Evolutionary conservation across 2,329 filamentous ascomycete species (phyloP), one percentile per base, ranked within the genome.

Genomic region (Ophiosphaerella korrae): DNA sequence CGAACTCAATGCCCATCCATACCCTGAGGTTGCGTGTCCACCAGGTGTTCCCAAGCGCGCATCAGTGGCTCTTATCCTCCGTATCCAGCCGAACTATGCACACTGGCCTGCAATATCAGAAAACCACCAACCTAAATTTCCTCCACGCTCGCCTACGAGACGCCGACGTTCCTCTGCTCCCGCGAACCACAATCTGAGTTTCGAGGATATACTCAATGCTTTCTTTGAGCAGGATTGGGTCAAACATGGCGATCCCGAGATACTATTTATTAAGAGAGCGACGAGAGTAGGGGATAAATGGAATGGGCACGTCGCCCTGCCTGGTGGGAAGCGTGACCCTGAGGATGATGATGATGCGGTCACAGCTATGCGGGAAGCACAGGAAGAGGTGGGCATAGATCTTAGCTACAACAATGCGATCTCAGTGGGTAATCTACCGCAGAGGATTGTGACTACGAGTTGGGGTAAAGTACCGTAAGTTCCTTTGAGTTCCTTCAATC

Each of bases 181-280:
- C 12, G 60, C 64, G 2, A 58, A 58, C 6, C 59, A 65, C 23
- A 66, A 68, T 34, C 58, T 67, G 9, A 67, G 67, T 11, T 66
- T 72, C 33, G 59, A 75, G 48, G 70, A 79, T 34, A 75, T 79
- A 34, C 55, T 86, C 32, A 73, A 82, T 29, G 70, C 77, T 7
- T 88, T 88, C 74, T 89, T 88, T 65, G 73, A 76, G 1, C 84
- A 86, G 60, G 68, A 79, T 13, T 89, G 87, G 87, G 84, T 87
- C 6, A 79, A 82, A 57, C 74, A 86, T 67, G 86, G 86, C 21
- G 83, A 86, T 53, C 83, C 86, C 0, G 87, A 89, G 68, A 76
- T 86, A n/a, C 77, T 89, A 3, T 88, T 89, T 68, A 89, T 89
- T 69, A 89, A 89, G 66, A 77, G 87, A 39, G 83, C 87, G 2